phyloP scores from a whole-genome alignment of 805 yeast genomes.

The Helenozyma rhizophorensis region DNA sequence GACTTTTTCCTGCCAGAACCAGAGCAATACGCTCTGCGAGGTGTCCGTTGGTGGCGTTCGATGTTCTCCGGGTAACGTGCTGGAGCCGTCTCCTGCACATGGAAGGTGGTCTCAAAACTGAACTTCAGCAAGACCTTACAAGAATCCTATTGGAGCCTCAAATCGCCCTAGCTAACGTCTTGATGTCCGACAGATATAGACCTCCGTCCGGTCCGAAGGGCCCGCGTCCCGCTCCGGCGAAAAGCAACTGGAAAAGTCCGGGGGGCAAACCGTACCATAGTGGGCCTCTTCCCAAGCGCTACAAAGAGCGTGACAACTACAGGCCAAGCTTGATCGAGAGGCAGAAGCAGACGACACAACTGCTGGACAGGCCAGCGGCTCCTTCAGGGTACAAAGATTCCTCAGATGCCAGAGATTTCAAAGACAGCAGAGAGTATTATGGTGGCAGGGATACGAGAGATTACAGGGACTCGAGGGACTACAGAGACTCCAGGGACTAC shows the following conservation, averaged over 20 bases:
- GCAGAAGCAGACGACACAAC: not conserved
- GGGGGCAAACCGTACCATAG: constrained; percentile 5
- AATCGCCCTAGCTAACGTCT: no score
- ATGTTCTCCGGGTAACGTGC: no score
- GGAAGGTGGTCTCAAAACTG: no score
- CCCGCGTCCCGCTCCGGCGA: constrained; percentile 9
- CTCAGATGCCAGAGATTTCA: not conserved
- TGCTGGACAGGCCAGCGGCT: constrained; percentile 10
- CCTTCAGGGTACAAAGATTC: constrained; percentile 10
- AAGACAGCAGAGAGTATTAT: constrained; percentile 1
- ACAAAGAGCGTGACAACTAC: constrained; percentile 15
- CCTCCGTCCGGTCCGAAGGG: constrained; percentile 19
- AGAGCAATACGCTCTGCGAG: no score
- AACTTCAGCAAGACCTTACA: no score
- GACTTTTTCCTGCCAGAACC: no score
- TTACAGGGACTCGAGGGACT: constrained; percentile 1
- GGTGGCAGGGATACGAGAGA: not conserved
- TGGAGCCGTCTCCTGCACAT: no score
- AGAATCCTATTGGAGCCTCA: no score
- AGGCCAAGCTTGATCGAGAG: constrained; percentile 9
- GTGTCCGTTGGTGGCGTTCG: no score
- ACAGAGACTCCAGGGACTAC: not conserved
- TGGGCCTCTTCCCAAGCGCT: constrained; percentile 9
- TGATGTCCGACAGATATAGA: constrained; percentile 18
- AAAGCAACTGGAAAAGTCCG: constrained; percentile 9